Evolutionary conservation across 73 alveolate genomes (phyloP).

Genomic region (Blepharisma stoltei): DNA sequence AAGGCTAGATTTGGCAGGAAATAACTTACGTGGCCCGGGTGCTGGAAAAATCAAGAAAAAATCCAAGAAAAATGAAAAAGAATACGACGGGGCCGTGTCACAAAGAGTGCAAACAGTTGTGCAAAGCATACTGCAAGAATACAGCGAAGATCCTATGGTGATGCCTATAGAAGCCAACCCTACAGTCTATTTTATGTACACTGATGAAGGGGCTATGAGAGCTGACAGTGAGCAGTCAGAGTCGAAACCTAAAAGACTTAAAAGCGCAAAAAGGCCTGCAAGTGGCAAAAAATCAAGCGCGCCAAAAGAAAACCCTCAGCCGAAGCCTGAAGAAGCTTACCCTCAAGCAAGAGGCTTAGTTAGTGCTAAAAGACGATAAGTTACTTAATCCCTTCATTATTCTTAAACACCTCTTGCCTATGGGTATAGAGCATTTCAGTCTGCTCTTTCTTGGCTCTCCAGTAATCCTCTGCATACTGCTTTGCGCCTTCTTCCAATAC

Average conservation of each 20-base stretch:
- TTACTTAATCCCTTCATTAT: too few relatives aligned
- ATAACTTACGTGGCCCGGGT: conserved; percentile 50
- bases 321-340: conserved; percentile 30
- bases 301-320: conserved; percentile 36
- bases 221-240: conserved; percentile 68
- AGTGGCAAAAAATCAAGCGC: conserved; percentile 61
- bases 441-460: too few relatives aligned
- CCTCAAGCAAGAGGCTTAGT: conserved; percentile 63
- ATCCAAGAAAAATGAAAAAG: conserved; percentile 61
- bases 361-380: too few relatives aligned
- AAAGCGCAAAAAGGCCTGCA: conserved; percentile 53
- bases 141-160: conserved; percentile 39
- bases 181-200: conserved; percentile 66
- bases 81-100: conserved; percentile 66
- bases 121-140: conserved; percentile 37
- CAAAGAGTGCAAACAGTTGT: conserved; percentile 47
- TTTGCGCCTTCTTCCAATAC: too few relatives aligned
- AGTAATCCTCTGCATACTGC: too few relatives aligned
- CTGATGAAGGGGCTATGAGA: conserved; percentile 81
- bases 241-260: conserved; percentile 47
- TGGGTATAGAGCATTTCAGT: too few relatives aligned
- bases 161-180: conserved; percentile 52
- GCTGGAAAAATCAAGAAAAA: conserved; percentile 48
- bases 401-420: too few relatives aligned
- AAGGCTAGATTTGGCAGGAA: conserved; percentile 73